Evolutionary conservation across 2,329 filamentous ascomycete genomes (phyloP), one percentile per base, ranked within the genome.

Genomic region (Colletotrichum salicis): DNA sequence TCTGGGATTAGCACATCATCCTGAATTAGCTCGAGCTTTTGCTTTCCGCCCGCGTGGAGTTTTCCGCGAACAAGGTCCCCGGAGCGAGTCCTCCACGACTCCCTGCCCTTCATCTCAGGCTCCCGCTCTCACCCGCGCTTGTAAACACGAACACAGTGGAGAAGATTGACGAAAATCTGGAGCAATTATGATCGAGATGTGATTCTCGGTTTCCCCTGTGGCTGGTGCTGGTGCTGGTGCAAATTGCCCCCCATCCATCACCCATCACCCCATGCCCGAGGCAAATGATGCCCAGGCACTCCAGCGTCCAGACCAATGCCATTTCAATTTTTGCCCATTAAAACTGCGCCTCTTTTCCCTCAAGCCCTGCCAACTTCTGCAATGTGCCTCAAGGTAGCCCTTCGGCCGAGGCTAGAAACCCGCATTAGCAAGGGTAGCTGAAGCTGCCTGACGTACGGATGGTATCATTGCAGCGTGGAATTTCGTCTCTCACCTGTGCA

Each of bases 301-400:
- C 37, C 3, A 5, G 35, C 35, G 15, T 13, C 35, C 35, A 41
- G 15, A 15, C 13, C 37, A 41, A 41, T 5, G 11, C 19, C n/a
- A 62, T 27, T 54, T 24, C 31, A 45, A 4, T 27, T 19, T 35
- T 35, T 52, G n/a, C 22, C 29, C 41, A 35, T 62, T 12, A 13
- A 24, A 22, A 27, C 37, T 24, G 64, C 64, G n/a, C 41, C 60
- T 22, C 35, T 24, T 51, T 74, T 68, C 71, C 73, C 75, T 15
- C 5, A 19, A 10, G 19, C 73, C 41, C 75, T 31, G 61, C 52
- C 35, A 76, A 67, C 33, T 67, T 61, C 24, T 73, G 72, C 33
- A 64, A 19, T 41, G 37, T 41, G 19, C 35, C 27, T 29, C 27
- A 29, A 29, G 27, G n/a, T 65, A 64, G 33, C 24, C 48, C 41